phyloP scores from a whole-genome alignment of 2,329 filamentous ascomycete genomes.

The Aspergillus proliferans region DNA sequence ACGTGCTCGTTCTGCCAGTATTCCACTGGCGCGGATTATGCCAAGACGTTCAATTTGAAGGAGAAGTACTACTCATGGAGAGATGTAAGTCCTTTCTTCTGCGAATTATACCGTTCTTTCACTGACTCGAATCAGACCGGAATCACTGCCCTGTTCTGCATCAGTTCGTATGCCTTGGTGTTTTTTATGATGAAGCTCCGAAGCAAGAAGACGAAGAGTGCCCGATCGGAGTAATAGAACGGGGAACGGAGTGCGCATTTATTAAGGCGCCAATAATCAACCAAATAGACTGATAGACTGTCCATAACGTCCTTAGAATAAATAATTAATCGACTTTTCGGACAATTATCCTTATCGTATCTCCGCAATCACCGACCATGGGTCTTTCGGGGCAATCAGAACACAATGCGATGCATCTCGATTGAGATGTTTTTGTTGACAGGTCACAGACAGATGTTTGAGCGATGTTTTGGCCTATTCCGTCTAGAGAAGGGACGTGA shows the following conservation, averaged over 20 bases:
- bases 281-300: neutral
- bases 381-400: too few species aligned
- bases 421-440: too few species aligned
- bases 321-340: neutral
- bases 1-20: constrained; percentile 29
- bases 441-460: too few species aligned
- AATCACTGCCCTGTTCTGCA: constrained; percentile 41
- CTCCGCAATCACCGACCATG: too few species aligned
- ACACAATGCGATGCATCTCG: too few species aligned
- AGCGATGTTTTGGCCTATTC: too few species aligned
- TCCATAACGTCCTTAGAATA: neutral
- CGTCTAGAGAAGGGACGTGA: too few species aligned
- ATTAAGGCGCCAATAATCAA: neutral
- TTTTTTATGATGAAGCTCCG: constrained; percentile 46
- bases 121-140: constrained; percentile 21
- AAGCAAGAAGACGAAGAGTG: constrained; percentile 45
- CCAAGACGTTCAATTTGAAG: constrained; percentile 26
- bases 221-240: constrained; percentile 23
- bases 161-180: constrained; percentile 39
- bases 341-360: too few species aligned
- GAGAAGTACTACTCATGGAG: constrained; percentile 33
- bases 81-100: constrained; percentile 22
- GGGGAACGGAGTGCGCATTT: neutral
- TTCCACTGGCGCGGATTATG: constrained; percentile 27
- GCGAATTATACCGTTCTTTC: neutral